These are phyloP conservation scores for Hanseniaspora hatyaiensis DNA, from an alignment of 805 yeast genomes.

Conservation along the genomic window DNA sequence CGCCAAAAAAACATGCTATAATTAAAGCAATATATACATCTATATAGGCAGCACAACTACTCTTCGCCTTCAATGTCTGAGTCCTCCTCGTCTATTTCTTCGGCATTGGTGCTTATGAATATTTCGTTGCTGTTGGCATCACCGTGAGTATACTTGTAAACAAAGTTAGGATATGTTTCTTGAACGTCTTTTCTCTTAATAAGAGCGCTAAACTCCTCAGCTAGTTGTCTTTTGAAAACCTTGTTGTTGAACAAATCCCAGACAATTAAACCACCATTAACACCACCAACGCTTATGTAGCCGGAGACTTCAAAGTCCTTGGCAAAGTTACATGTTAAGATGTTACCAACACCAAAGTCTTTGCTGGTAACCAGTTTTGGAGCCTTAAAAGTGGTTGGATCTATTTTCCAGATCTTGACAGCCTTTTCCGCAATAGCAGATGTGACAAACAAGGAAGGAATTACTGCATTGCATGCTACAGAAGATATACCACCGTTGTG, in stretches of 20 bases:
- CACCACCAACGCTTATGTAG: constrained; percentile 77
- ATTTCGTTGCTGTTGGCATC: constrained; percentile 34
- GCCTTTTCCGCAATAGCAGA: constrained; percentile 84
- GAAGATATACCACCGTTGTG: constrained; percentile 90
- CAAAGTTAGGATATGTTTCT: constrained; percentile 45
- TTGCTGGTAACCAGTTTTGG: constrained; percentile 86
- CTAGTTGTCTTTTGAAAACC: constrained; percentile 61
- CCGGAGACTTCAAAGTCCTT: constrained; percentile 82
- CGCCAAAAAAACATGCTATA: too few relatives aligned
- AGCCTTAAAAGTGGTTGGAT: constrained; percentile 25
- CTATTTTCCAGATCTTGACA: constrained; percentile 73
- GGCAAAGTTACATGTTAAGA: constrained; percentile 69
- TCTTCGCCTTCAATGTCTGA: constrained; percentile 43
- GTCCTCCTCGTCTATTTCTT: constrained; percentile 50
- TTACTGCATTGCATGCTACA: constrained; percentile 52
- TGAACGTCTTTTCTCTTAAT: constrained; percentile 46
- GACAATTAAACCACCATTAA: constrained; percentile 67
- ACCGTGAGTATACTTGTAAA: constrained; percentile 50
- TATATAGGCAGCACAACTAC: too few relatives aligned
- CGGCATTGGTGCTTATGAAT: constrained; percentile 52
- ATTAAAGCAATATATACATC: too few relatives aligned
- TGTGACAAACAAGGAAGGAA: constrained; percentile 68
- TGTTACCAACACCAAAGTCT: constrained; percentile 91
- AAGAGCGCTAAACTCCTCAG: constrained; percentile 41
- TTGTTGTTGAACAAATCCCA: constrained; percentile 86